phyloP scores from a whole-genome alignment of 1,139 yeast species.

The Meyerozyma elateridarum region DNA sequence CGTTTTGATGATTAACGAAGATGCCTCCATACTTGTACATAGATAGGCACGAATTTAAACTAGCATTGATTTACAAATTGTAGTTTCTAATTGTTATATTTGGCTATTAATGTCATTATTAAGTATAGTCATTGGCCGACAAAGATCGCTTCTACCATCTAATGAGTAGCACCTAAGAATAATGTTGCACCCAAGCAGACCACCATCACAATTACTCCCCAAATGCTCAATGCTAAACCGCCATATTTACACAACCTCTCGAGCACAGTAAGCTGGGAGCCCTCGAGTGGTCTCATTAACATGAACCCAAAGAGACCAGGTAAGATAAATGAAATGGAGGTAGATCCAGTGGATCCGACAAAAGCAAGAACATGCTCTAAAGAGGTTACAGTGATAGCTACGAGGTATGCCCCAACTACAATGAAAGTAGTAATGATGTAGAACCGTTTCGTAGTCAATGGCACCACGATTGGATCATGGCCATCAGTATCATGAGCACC shows the following conservation, averaged over 20 bases:
- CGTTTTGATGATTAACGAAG: too few relatives aligned
- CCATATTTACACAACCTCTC: conserved; percentile 47
- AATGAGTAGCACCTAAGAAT: conserved; percentile 53
- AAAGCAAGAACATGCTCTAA: conserved; percentile 83
- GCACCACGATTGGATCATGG: conserved; percentile 48
- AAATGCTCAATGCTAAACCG: conserved; percentile 56
- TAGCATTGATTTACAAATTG: too few relatives aligned
- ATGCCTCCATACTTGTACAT: too few relatives aligned
- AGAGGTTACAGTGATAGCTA: conserved; percentile 76
- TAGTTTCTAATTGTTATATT: too few relatives aligned
- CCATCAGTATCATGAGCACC: conserved; percentile 49
- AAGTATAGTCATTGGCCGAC: too few relatives aligned
- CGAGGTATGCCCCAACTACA: conserved; percentile 55
- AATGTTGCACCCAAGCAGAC: conserved; percentile 76
- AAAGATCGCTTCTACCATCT: too few relatives aligned
- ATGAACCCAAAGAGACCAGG: conserved; percentile 71
- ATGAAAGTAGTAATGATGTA: conserved; percentile 62
- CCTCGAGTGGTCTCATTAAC: conserved; percentile 46
- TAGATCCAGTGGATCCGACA: conserved; percentile 75
- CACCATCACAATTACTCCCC: conserved; percentile 78
- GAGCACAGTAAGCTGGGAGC: conserved; percentile 31
- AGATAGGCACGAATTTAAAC: too few relatives aligned
- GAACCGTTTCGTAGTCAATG: conserved; percentile 49
- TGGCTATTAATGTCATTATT: too few relatives aligned
- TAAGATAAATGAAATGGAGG: conserved; percentile 52